Evolutionary conservation across 129 eudicot genomes (phyloP).

Genomic region (Tagetes erecta): DNA sequence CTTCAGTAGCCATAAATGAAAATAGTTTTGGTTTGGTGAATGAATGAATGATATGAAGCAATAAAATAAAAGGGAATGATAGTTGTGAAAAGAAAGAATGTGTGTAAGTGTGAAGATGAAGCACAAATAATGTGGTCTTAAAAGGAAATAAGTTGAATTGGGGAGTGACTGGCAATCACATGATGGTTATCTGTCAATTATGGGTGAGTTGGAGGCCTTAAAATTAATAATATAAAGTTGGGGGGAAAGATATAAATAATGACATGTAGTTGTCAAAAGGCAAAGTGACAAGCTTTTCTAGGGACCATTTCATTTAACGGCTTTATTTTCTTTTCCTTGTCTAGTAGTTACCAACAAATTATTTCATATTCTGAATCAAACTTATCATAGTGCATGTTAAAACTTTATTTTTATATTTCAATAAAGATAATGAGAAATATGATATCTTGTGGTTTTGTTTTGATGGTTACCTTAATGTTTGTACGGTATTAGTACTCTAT

Average conservation of each 20-base stretch:
- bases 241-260: conserved; percentile 32
- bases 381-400: not conserved
- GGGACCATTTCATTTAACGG: conserved; percentile 57
- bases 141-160: conserved; percentile 31
- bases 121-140: conserved; percentile 36
- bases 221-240: conserved; percentile 29
- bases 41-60: conserved; percentile 1
- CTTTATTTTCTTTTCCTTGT: conserved; percentile 43
- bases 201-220: conserved; percentile 52
- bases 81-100: conserved; percentile 36
- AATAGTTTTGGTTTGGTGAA: not conserved
- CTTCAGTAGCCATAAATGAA: conserved; percentile 62
- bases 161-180: conserved; percentile 47
- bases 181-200: conserved; percentile 81
- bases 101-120: conserved; percentile 27
- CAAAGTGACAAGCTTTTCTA: conserved; percentile 54
- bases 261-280: conserved; percentile 50
- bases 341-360: conserved; percentile 40
- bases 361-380: conserved; percentile 15
- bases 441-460: not conserved
- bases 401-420: not conserved
- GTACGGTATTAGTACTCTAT: too few relatives aligned
- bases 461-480: not conserved
- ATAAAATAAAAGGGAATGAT: conserved; percentile 40
- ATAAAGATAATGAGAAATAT: not conserved